These are phyloP conservation scores for Penicillium sp. DNA, from an alignment of 2,329 filamentous ascomycete species.

Conservation along the genomic window DNA sequence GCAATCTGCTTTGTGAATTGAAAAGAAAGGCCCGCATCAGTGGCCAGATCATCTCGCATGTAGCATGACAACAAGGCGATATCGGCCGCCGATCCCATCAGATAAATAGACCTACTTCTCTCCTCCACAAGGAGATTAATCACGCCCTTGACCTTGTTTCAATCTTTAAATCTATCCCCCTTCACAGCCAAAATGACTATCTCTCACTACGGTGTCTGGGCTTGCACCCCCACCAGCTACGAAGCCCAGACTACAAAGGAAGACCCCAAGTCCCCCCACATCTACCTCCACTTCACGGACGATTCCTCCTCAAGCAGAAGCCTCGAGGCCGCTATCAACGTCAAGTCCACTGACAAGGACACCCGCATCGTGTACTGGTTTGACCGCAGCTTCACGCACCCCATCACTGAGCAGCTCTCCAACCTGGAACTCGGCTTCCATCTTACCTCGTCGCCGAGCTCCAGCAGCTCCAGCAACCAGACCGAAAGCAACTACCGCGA, in stretches of 20 bases:
- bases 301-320: constrained; percentile 12
- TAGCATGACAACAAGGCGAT: not conserved
- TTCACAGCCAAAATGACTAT: constrained; percentile 11
- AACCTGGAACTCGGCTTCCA: constrained; percentile 27
- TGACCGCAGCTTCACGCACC: constrained; percentile 27
- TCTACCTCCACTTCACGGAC: constrained; percentile 31
- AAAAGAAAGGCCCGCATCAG: not conserved
- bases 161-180: not conserved
- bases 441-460: constrained; percentile 8
- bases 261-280: constrained; percentile 29
- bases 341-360: constrained; percentile 31
- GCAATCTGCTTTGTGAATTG: constrained; percentile 1
- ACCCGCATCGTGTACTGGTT: constrained; percentile 35
- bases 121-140: too few species aligned
- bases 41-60: not conserved
- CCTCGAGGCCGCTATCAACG: constrained; percentile 33
- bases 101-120: not conserved
- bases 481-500: constrained; percentile 1
- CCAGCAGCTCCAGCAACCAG: not conserved
- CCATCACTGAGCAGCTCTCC: constrained; percentile 25
- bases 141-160: not conserved
- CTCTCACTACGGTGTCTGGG: constrained; percentile 24
- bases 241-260: constrained; percentile 14
- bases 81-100: not conserved
- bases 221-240: constrained; percentile 19